phyloP scores from a whole-genome alignment of 306 rosid species.

The Cicer pinnatifidum region DNA sequence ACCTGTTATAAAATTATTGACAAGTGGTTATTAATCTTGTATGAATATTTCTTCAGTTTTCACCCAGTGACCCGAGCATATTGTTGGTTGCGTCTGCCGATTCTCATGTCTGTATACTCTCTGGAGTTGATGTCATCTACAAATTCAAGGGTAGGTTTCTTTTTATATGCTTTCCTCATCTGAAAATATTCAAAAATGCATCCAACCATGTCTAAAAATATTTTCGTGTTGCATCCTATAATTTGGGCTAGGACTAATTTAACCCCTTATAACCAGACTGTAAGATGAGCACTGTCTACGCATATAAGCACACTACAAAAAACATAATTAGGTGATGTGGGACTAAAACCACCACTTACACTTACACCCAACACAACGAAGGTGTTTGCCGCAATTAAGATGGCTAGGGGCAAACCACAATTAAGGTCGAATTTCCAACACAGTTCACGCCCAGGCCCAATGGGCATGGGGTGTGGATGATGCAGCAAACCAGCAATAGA shows the following conservation, averaged over 20 bases:
- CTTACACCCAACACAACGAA: not conserved
- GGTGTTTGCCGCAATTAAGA: not conserved
- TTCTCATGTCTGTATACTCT: slow-evolving; percentile 62
- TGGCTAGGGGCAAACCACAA: not conserved
- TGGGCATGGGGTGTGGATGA: too few species aligned
- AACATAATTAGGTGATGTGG: not conserved
- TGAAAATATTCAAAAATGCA: slow-evolving; percentile 3
- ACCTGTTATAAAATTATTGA: slow-evolving; percentile 4
- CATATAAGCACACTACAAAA: not conserved
- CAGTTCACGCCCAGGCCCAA: not conserved
- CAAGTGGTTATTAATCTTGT: slow-evolving; percentile 36
- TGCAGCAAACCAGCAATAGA: not conserved
- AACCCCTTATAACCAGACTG: not conserved
- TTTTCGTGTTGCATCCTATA: slow-evolving; percentile 3
- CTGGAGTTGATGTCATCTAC: slow-evolving; percentile 59
- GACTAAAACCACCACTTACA: not conserved
- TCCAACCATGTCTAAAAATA: slow-evolving; percentile 4
- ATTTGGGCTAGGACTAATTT: not conserved
- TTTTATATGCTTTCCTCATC: slow-evolving; percentile 23
- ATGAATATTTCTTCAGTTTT: slow-evolving; percentile 56
- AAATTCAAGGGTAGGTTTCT: slow-evolving; percentile 65
- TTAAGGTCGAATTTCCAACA: not conserved
- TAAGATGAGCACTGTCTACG: not conserved
- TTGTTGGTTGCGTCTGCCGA: slow-evolving; percentile 73
- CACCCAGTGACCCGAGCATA: slow-evolving; percentile 62